Conservation (phyloP, 2,329 filamentous ascomycete genomes). For the Monilinia fructicola region DNA sequence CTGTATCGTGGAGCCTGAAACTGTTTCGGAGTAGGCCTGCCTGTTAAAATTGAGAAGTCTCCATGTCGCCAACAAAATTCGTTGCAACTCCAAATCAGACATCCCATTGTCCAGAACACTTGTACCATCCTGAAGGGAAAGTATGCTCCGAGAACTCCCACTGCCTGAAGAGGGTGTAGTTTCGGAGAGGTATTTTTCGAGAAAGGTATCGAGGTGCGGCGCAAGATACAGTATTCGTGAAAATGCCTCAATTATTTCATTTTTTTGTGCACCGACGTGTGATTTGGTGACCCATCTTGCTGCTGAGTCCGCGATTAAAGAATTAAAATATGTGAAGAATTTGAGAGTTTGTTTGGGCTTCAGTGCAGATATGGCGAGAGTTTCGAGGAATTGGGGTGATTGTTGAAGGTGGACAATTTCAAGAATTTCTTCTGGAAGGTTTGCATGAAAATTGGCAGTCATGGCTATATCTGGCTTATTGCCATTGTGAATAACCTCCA, state of each 20-base stretch:
- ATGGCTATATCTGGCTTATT: conserved; percentile 50
- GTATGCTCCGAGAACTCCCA: conserved; percentile 31
- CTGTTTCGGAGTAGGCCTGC: conserved; percentile 61
- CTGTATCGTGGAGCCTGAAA: conserved; percentile 68
- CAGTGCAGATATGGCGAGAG: conserved; percentile 68
- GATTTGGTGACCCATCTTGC: conserved; percentile 68
- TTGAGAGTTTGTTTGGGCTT: conserved; percentile 67
- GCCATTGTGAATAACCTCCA: conserved; percentile 49
- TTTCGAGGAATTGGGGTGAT: conserved; percentile 67
- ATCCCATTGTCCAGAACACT: conserved; percentile 40
- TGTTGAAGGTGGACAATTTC: conserved; percentile 63
- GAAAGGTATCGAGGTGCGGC: conserved; percentile 73
- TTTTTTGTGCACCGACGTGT: conserved; percentile 27
- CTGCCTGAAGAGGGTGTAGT: conserved; percentile 20
- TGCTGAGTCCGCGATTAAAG: conserved; percentile 77
- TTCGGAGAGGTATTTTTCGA: conserved; percentile 50
- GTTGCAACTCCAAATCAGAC: conserved; percentile 44
- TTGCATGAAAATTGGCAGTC: conserved; percentile 50
- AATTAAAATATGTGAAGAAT: conserved; percentile 73
- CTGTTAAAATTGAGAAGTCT: conserved; percentile 77
- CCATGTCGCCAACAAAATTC: conserved; percentile 67
- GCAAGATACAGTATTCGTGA: conserved; percentile 79
- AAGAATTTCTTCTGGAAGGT: conserved; percentile 69
- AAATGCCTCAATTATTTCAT: conserved; percentile 65
- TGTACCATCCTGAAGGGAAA: conserved; percentile 34